Conservation (phyloP, 2,329 filamentous ascomycete genomes). For the Diaporthe humulicola region DNA sequence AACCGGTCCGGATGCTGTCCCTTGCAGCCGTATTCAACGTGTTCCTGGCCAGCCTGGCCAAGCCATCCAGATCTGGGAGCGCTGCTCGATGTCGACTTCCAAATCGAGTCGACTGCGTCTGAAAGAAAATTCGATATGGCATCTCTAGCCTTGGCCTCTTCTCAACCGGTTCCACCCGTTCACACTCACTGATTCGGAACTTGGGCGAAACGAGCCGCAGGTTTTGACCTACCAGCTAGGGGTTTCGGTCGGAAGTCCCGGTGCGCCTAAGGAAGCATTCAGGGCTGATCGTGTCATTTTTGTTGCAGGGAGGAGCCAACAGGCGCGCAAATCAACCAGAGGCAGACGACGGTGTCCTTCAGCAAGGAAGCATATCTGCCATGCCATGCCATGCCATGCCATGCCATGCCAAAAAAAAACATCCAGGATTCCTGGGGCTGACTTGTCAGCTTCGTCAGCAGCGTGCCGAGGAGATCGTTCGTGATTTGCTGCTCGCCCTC, state of each 20-base stretch:
- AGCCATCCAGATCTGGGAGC: conserved; percentile 31
- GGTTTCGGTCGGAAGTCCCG: conserved; percentile 32
- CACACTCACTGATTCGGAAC: conserved; percentile 35
- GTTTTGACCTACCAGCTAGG: conserved; percentile 29
- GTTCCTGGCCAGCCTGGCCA: conserved; percentile 13
- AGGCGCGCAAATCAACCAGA: conserved; percentile 18
- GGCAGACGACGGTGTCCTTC: background rate
- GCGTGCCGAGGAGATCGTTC: conserved; percentile 6
- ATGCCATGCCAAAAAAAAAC: no score
- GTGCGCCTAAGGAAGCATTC: background rate
- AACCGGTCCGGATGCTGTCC: conserved; percentile 25
- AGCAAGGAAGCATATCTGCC: conserved; percentile 1
- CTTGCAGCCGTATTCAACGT: conserved; percentile 33
- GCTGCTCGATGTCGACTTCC: conserved; percentile 34
- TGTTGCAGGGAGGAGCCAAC: conserved; percentile 16
- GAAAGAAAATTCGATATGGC: background rate
- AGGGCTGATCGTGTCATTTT: conserved; percentile 12
- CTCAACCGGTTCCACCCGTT: conserved; percentile 30
- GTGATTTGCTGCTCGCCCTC: conserved; percentile 23
- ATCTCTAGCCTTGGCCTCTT: conserved; percentile 7
- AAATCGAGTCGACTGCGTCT: conserved; percentile 26
- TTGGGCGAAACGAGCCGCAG: conserved; percentile 40
- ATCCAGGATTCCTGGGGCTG: conserved; percentile 16
- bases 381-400: no score
- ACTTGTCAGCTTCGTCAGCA: conserved; percentile 26